Percentiles rank a stretch among this genome's conserved stretches.
Conservation (phyloP, 1,284 basidiomycete genomes). For the Fistulina hepatica region DNA sequence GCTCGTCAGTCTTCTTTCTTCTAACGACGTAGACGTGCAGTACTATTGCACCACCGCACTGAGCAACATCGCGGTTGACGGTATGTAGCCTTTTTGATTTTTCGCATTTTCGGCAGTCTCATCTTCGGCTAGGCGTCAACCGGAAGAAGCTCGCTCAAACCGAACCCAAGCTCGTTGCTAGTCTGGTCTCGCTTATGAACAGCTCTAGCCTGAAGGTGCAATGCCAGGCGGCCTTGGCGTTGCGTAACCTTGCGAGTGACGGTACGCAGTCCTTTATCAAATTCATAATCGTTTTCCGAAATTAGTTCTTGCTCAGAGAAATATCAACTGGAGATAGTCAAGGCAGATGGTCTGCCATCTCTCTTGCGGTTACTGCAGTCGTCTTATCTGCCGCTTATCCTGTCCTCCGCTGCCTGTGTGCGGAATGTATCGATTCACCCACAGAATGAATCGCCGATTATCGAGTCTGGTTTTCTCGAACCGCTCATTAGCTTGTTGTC, state of each 20-base stretch:
- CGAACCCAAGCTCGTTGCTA: constrained; percentile 92
- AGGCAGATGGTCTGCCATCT: constrained; percentile 86
- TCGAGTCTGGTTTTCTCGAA: constrained; percentile 95
- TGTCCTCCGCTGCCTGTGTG: constrained; percentile 97
- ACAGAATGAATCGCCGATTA: constrained; percentile 97
- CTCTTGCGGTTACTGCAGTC: constrained; percentile 93
- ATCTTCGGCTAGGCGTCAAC: constrained; percentile 51
- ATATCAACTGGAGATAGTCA: constrained; percentile 98
- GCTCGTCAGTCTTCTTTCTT: constrained; percentile 89
- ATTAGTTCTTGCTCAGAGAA: constrained; percentile 59
- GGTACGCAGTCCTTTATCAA: constrained; percentile 39
- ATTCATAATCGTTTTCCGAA: not conserved
- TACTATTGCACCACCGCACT: constrained; percentile 99
- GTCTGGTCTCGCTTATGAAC: constrained; percentile 94
- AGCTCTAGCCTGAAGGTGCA: constrained; percentile 97
- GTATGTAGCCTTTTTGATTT: constrained; percentile 35
- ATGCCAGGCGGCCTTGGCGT: constrained; percentile 94
- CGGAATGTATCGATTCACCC: constrained; percentile 99
- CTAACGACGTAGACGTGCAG: constrained; percentile 97
- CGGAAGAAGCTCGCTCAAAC: constrained; percentile 92
- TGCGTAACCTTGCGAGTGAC: constrained; percentile 95
- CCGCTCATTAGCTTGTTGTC: constrained; percentile 93
- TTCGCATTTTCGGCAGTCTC: constrained; percentile 1
- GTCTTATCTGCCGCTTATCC: constrained; percentile 95
- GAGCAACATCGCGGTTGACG: constrained; percentile 97